Evolutionary conservation across 208 protist genomes (phyloP).

Genomic region (Trypanosoma rangeli): DNA sequence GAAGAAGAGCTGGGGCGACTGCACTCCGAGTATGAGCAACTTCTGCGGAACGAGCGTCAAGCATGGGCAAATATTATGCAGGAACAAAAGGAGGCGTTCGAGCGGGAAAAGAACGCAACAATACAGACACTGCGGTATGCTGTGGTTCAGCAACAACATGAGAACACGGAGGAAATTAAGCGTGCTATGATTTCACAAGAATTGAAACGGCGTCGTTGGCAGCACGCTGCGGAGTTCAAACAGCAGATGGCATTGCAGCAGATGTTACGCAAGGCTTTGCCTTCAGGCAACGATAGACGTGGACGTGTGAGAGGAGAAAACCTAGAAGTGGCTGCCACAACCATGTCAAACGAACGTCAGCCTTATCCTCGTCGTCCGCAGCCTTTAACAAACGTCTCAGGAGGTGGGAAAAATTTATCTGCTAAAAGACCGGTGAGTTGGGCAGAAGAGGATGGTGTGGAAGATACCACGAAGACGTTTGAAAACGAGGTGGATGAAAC

Average conservation of each 20-base stretch:
- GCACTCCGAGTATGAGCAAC: conserved; percentile 47
- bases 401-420: too few species aligned
- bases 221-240: conserved; percentile 50
- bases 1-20: conserved; percentile 52
- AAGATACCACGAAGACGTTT: neutral
- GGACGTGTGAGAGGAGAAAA: neutral
- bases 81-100: conserved; percentile 52
- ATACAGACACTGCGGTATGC: conserved; percentile 10
- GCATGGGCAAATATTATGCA: conserved; percentile 63
- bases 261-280: conserved; percentile 16
- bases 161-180: conserved; percentile 29
- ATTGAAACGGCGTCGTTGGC: conserved; percentile 34
- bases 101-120: conserved; percentile 17
- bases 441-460: too few species aligned
- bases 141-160: neutral
- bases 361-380: neutral
- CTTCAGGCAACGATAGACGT: neutral
- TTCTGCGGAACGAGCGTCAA: conserved; percentile 51
- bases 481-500: neutral
- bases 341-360: neutral
- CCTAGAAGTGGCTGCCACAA: neutral
- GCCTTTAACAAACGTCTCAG: neutral
- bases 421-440: too few species aligned
- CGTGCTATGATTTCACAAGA: conserved; percentile 42
- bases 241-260: conserved; percentile 40